A percentile compares a stretch with the other conserved stretches of the same genome.
These are phyloP conservation scores for Nitzschia putrida DNA, from an alignment of 108 stramenopile genomes.

Conservation along the genomic window DNA sequence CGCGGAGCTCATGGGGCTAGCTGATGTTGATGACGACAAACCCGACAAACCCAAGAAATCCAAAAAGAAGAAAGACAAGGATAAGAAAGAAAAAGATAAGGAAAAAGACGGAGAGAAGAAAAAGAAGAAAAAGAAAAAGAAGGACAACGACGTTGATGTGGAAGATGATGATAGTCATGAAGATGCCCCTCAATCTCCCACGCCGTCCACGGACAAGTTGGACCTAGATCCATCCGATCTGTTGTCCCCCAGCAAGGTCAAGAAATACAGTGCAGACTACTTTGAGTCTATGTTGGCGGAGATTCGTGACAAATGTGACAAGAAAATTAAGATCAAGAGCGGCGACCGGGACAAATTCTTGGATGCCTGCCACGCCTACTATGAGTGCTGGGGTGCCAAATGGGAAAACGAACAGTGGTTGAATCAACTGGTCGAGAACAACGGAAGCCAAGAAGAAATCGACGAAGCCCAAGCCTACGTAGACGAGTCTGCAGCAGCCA, in stretches of 20 bases:
- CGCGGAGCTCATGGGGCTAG: background rate
- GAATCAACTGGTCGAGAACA: constrained; percentile 21
- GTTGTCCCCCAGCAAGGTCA: constrained; percentile 10
- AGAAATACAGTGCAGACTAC: constrained; percentile 32
- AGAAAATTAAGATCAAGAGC: constrained; percentile 29
- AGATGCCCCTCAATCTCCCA: constrained; percentile 4
- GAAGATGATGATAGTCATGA: constrained; percentile 1
- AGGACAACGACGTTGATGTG: constrained; percentile 15
- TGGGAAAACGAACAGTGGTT: constrained; percentile 30
- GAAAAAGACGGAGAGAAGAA: constrained; percentile 12
- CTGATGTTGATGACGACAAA: background rate
- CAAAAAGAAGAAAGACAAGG: constrained; percentile 14
- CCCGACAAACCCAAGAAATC: constrained; percentile 8
- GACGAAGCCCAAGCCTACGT: constrained; percentile 21
- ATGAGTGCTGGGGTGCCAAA: constrained; percentile 31
- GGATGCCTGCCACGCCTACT: constrained; percentile 18
- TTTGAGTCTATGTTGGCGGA: constrained; percentile 32
- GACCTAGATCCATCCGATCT: background rate
- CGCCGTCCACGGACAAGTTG: background rate
- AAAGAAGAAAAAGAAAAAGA: constrained; percentile 31
- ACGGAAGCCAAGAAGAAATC: constrained; percentile 23
- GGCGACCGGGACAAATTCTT: constrained; percentile 25
- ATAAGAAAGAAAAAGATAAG: constrained; percentile 17
- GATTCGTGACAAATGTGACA: constrained; percentile 21
- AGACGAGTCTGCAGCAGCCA: constrained; percentile 6